Evolutionary conservation across 2,329 filamentous ascomycete species (phyloP).

Genomic region (Rhinocladiella mackenziei): DNA sequence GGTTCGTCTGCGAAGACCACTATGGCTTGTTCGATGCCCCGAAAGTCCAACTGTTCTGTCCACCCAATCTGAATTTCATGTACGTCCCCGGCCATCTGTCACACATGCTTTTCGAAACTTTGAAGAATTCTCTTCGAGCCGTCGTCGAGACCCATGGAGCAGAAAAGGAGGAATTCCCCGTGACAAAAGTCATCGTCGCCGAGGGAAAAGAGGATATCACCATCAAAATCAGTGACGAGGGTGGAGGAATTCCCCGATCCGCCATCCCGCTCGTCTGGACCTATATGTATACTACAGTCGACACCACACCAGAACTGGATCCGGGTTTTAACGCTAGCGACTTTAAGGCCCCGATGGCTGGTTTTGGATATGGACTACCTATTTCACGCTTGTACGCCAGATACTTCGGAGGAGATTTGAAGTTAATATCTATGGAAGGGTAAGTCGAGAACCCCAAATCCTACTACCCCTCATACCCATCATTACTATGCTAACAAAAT

Average conservation of each 20-base stretch:
- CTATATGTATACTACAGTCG: conserved; percentile 99
- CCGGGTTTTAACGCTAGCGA: conserved; percentile 98
- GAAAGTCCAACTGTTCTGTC: conserved; percentile 93
- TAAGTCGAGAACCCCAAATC: no score
- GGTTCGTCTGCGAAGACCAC: conserved; percentile 98
- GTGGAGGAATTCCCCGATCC: conserved; percentile 88
- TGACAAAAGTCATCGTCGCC: conserved; percentile 95
- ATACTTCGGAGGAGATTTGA: conserved; percentile 96
- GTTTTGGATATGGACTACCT: conserved; percentile 94
- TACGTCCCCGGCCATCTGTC: conserved; percentile 98
- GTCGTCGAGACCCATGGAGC: conserved; percentile 93
- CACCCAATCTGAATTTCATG: conserved; percentile 94
- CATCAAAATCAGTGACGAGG: conserved; percentile 96
- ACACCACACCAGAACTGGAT: conserved; percentile 88
- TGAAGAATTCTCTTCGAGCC: conserved; percentile 96
- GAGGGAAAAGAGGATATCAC: conserved; percentile 98
- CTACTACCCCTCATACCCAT: no score
- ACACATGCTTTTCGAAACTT: conserved; percentile 98
- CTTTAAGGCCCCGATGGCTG: conserved; percentile 98
- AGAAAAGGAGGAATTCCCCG: conserved; percentile 92
- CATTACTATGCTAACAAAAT: conserved; percentile 22
- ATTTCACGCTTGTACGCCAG: conserved; percentile 91
- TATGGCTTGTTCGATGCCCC: conserved; percentile 96
- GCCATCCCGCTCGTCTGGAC: conserved; percentile 98
- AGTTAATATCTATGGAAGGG: conserved; percentile 99